Conservation (phyloP, 805 yeast genomes). For the Diddensiella transvaalensis region DNA sequence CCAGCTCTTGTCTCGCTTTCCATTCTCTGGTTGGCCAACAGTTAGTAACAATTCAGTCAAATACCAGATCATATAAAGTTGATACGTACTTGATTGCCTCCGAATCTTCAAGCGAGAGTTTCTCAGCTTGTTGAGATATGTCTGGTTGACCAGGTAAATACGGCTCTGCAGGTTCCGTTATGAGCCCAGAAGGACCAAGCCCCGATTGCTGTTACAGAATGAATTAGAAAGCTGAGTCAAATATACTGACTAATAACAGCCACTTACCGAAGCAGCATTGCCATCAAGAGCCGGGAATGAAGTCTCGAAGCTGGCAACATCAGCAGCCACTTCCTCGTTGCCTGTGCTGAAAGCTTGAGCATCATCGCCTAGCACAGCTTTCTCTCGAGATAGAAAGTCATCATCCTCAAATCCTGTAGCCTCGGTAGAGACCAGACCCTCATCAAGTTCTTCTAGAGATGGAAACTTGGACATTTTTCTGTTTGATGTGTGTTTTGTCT, state of each 20-base stretch:
- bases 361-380: constrained; percentile 41
- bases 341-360: constrained; percentile 35
- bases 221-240: background rate
- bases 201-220: constrained; percentile 9
- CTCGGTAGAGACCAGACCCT: constrained; percentile 24
- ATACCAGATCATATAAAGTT: constrained; percentile 22
- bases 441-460: constrained; percentile 36
- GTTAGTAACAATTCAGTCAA: background rate
- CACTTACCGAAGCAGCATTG: too few relatives aligned
- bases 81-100: constrained; percentile 45
- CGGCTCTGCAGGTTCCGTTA: constrained; percentile 21
- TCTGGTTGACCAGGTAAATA: constrained; percentile 15
- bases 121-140: constrained; percentile 19
- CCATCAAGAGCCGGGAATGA: constrained; percentile 30
- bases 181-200: constrained; percentile 19
- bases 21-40: constrained; percentile 47
- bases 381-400: constrained; percentile 40
- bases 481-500: too few relatives aligned
- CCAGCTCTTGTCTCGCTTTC: constrained; percentile 76
- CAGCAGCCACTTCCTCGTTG: constrained; percentile 21
- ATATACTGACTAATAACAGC: background rate
- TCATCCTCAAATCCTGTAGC: constrained; percentile 33
- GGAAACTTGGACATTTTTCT: constrained; percentile 35
- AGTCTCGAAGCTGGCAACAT: constrained; percentile 23
- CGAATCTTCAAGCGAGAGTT: constrained; percentile 44